Evolutionary conservation across 441 rosid genomes (phyloP).

Genomic region (Isatis lusitanica): DNA sequence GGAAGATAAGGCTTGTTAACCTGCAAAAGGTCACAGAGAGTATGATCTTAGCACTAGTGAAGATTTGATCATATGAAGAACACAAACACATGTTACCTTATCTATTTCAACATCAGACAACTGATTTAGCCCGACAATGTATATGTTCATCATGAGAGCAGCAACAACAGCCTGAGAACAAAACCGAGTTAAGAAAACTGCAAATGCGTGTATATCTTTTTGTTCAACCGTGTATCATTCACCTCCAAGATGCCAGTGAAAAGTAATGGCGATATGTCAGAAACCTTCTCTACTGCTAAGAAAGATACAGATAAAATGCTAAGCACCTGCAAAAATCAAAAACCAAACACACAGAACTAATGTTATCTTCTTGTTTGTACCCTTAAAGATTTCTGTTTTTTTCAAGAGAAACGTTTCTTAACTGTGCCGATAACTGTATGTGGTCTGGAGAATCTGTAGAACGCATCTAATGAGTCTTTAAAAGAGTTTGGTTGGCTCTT

Average conservation of each 20-base stretch:
- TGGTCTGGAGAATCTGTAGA: constrained; percentile 92
- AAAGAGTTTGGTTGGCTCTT: constrained; percentile 39
- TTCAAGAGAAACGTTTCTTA: constrained; percentile 24
- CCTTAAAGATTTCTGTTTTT: background rate
- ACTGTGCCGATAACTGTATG: constrained; percentile 97
- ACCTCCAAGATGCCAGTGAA: constrained; percentile 84
- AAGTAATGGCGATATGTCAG: constrained; percentile 78
- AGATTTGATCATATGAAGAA: constrained; percentile 15
- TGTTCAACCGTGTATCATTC: background rate
- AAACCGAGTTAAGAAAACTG: background rate
- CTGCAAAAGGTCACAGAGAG: constrained; percentile 41
- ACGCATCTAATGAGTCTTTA: constrained; percentile 59
- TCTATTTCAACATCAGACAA: constrained; percentile 90
- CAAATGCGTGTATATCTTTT: background rate
- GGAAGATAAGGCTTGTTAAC: constrained; percentile 98
- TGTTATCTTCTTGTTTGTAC: constrained; percentile 6
- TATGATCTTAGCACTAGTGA: background rate
- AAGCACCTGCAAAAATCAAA: constrained; percentile 56
- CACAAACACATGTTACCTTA: constrained; percentile 54
- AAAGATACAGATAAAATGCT: constrained; percentile 91
- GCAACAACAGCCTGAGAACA: constrained; percentile 77
- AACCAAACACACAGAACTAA: constrained; percentile 6
- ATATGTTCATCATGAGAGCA: constrained; percentile 93
- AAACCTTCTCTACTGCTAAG: constrained; percentile 75
- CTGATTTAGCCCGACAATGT: constrained; percentile 92